These are phyloP conservation scores for Globisporangium rhizosaccharum DNA, from an alignment of 352 stramenopile genomes.

Conservation along the genomic window DNA sequence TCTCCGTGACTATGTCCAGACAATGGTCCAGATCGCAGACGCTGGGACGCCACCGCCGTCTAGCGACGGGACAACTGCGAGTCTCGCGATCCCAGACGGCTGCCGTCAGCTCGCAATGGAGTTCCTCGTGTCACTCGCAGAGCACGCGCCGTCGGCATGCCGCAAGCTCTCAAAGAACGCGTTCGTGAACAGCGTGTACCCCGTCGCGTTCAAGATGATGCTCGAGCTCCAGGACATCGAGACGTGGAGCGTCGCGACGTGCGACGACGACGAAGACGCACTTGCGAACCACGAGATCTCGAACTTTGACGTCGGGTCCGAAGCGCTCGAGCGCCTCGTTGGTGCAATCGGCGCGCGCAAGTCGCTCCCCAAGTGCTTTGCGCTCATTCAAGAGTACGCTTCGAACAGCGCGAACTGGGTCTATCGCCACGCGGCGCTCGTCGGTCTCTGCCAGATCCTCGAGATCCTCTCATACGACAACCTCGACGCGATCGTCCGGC, in stretches of 20 bases:
- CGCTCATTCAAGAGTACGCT: slow-evolving; percentile 71
- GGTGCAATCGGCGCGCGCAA: slow-evolving; percentile 58
- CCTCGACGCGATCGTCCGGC: slow-evolving; percentile 61
- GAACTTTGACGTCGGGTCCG: slow-evolving; percentile 84
- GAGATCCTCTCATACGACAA: slow-evolving; percentile 60
- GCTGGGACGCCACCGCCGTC: neutral
- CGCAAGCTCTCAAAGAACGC: slow-evolving; percentile 67
- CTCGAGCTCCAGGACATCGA: slow-evolving; percentile 72
- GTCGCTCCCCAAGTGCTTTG: slow-evolving; percentile 71
- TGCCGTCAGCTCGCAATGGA: slow-evolving; percentile 82
- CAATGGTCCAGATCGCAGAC: slow-evolving; percentile 71
- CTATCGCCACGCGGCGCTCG: slow-evolving; percentile 68
- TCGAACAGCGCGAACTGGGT: slow-evolving; percentile 59
- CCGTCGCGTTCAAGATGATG: slow-evolving; percentile 83
- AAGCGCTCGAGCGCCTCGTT: slow-evolving; percentile 71
- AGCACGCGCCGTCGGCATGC: slow-evolving; percentile 58
- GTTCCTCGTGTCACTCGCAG: slow-evolving; percentile 73
- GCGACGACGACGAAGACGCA: slow-evolving; percentile 60
- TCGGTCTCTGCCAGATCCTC: slow-evolving; percentile 79
- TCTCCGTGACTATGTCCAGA: slow-evolving; percentile 53
- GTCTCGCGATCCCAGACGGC: slow-evolving; percentile 36
- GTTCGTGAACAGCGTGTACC: slow-evolving; percentile 70
- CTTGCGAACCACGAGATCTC: slow-evolving; percentile 67
- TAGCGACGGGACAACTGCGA: slow-evolving; percentile 2
- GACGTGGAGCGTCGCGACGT: slow-evolving; percentile 58